Percentiles rank a stretch among this genome's conserved stretches.
Conservation (phyloP, 2,329 filamentous ascomycete genomes). For the Teratosphaeria zuluensis region DNA sequence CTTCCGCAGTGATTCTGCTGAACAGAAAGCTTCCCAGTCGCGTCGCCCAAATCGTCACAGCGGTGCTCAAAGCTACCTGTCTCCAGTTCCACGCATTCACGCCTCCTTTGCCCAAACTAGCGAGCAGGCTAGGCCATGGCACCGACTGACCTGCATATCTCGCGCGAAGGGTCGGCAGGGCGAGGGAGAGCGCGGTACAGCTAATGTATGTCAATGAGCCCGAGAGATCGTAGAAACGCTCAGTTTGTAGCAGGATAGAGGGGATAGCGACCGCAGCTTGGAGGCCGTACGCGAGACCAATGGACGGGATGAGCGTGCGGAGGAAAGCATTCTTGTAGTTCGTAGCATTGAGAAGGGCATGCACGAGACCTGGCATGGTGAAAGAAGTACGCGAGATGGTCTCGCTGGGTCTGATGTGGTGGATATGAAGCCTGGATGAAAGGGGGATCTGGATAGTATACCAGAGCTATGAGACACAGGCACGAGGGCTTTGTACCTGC, state of each 20-base stretch:
- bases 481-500: not conserved
- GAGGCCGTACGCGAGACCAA: constrained; percentile 53
- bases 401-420: not conserved
- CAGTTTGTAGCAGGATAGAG: constrained; percentile 50
- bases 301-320: constrained; percentile 51
- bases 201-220: constrained; percentile 58
- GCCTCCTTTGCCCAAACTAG: constrained; percentile 35
- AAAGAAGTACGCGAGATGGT: not conserved
- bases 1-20: constrained; percentile 46
- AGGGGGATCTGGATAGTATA: too few relatives aligned
- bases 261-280: constrained; percentile 55
- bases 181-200: constrained; percentile 52
- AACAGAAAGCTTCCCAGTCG: constrained; percentile 57
- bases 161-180: constrained; percentile 50
- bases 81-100: constrained; percentile 50
- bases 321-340: constrained; percentile 55
- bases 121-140: constrained; percentile 39
- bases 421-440: not conserved
- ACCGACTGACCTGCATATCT: constrained; percentile 33
- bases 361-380: constrained; percentile 27
- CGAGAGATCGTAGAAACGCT: constrained; percentile 60
- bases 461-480: not conserved
- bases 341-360: constrained; percentile 45
- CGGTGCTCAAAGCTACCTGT: constrained; percentile 44
- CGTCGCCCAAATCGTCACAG: constrained; percentile 53